phyloP scores from a whole-genome alignment of 768 basidiomycete species.

The Tubosaeta brunneosetosa region DNA sequence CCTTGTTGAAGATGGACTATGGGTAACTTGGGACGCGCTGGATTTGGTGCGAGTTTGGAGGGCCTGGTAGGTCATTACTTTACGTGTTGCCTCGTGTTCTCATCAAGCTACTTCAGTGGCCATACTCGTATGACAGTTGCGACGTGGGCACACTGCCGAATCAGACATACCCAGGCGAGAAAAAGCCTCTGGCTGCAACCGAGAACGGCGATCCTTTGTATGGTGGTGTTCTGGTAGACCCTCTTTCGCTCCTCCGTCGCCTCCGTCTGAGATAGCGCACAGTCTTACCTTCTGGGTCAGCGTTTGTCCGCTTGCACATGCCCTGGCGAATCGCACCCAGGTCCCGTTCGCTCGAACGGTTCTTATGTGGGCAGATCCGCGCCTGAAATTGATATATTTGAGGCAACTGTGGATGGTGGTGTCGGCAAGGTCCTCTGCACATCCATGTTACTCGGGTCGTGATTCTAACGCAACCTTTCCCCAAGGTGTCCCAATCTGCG shows the following conservation, averaged over 20 bases:
- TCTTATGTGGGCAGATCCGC: constrained; percentile 49
- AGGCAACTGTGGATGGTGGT: constrained; percentile 37
- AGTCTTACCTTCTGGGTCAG: constrained; percentile 53
- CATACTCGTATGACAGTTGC: constrained; percentile 54
- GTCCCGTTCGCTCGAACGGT: constrained; percentile 46
- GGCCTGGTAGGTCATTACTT: constrained; percentile 49
- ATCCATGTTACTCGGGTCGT: not conserved
- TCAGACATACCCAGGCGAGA: constrained; percentile 51
- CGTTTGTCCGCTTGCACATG: constrained; percentile 57
- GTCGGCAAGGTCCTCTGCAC: constrained; percentile 31
- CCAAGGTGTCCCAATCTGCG: constrained; percentile 49
- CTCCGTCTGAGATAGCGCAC: not conserved
- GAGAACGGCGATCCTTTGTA: constrained; percentile 35
- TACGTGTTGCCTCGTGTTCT: not conserved
- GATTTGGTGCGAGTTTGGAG: constrained; percentile 54
- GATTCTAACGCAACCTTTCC: constrained; percentile 6
- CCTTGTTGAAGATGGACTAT: constrained; percentile 42
- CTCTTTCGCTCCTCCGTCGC: not conserved
- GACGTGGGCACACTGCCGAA: constrained; percentile 78
- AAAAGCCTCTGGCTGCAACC: constrained; percentile 41
- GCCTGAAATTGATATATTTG: constrained; percentile 59
- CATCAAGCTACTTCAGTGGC: constrained; percentile 38
- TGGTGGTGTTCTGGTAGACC: constrained; percentile 22
- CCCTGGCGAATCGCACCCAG: constrained; percentile 52
- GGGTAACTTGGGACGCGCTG: constrained; percentile 50